A percentile compares a stretch with the other conserved stretches of the same genome.
These are phyloP conservation scores for Stipa capillata DNA, from an alignment of 176 grass and related monocot genomes.

Conservation along the genomic window DNA sequence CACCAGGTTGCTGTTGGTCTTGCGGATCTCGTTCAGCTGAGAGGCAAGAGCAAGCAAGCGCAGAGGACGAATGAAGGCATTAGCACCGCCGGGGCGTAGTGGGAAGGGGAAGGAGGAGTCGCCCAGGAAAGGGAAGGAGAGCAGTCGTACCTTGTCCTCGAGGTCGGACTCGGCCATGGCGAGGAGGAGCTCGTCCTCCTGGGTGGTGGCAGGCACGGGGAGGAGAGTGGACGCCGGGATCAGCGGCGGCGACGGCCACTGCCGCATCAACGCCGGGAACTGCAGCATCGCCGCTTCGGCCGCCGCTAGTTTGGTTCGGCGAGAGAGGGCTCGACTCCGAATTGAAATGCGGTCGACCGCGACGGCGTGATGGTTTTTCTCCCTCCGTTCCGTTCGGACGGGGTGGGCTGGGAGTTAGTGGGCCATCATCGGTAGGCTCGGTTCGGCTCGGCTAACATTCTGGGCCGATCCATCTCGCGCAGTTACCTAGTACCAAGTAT, in stretches of 20 bases:
- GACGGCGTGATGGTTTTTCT: neutral
- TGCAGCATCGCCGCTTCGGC: slow-evolving; percentile 61
- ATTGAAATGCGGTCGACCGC: neutral
- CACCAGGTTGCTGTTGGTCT: slow-evolving; percentile 66
- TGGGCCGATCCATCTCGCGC: neutral
- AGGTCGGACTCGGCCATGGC: slow-evolving; percentile 80
- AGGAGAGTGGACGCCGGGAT: slow-evolving; percentile 83
- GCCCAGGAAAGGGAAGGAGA: neutral
- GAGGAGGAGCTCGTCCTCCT: slow-evolving; percentile 82
- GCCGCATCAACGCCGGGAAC: slow-evolving; percentile 88
- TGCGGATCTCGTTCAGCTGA: slow-evolving; percentile 75
- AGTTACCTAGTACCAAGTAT: too few species aligned
- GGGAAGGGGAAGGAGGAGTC: too few species aligned
- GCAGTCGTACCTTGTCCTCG: slow-evolving; percentile 53
- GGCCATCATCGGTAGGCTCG: neutral
- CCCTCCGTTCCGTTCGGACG: neutral
- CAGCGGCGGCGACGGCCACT: slow-evolving; percentile 72
- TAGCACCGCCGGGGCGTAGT: neutral
- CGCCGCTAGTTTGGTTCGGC: neutral
- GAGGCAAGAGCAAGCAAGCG: neutral
- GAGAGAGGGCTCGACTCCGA: neutral
- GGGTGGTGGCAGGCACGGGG: slow-evolving; percentile 56
- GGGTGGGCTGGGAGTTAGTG: neutral
- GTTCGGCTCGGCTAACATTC: neutral
- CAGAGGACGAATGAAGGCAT: neutral